A percentile compares a stretch with the other conserved stretches of the same genome.
These are phyloP conservation scores for Corymbia calophylla DNA, from an alignment of 441 rosid species.

Conservation along the genomic window DNA sequence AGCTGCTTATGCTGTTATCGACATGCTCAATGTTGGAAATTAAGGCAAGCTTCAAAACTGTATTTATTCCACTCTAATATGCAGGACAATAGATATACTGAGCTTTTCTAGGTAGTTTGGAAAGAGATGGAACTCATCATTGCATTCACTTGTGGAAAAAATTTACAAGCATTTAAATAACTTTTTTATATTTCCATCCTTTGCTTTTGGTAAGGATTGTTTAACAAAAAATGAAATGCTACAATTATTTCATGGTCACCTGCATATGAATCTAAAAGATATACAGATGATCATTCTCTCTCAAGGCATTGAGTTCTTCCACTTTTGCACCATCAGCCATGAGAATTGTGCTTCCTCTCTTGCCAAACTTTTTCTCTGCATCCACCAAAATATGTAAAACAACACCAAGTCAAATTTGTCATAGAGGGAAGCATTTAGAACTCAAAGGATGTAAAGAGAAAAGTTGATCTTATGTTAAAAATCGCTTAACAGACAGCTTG, in stretches of 20 bases:
- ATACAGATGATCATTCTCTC: constrained; percentile 74
- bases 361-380: constrained; percentile 72
- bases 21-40: constrained; percentile 54
- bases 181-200: neutral
- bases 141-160: neutral
- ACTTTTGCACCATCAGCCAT: constrained; percentile 76
- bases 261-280: constrained; percentile 30
- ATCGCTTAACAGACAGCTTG: neutral
- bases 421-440: constrained; percentile 4
- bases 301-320: constrained; percentile 62
- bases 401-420: neutral
- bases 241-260: neutral
- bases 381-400: constrained; percentile 11
- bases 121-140: neutral
- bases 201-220: neutral
- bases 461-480: neutral
- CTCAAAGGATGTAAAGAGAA: neutral
- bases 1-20: constrained; percentile 69
- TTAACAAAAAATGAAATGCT: neutral
- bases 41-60: constrained; percentile 17
- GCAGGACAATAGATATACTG: neutral
- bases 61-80: neutral
- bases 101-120: neutral
- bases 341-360: constrained; percentile 57
- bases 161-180: neutral